Evolutionary conservation across 352 stramenopile genomes (phyloP).

Genomic region (Pythium grandisporangium): DNA sequence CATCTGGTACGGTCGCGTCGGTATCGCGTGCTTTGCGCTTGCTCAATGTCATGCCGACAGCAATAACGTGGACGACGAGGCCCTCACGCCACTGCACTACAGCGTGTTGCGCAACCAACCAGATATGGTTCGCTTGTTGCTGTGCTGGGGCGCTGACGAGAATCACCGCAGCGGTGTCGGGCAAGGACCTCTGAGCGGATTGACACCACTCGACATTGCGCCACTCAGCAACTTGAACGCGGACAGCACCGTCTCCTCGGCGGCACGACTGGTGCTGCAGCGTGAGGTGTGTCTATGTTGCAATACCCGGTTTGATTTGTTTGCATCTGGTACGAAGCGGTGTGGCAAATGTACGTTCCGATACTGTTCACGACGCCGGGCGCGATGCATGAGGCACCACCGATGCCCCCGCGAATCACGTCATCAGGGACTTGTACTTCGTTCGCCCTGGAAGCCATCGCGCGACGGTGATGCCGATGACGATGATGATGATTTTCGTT

Average conservation of each 20-base stretch:
- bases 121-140: constrained; percentile 59
- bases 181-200: constrained; percentile 15
- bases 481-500: background rate
- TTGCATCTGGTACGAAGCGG: constrained; percentile 37
- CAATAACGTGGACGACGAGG: constrained; percentile 60
- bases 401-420: constrained; percentile 36
- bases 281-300: constrained; percentile 74
- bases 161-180: constrained; percentile 19
- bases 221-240: constrained; percentile 59
- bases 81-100: constrained; percentile 71
- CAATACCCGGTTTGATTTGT: constrained; percentile 60
- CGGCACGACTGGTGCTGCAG: constrained; percentile 52
- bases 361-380: constrained; percentile 35
- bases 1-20: constrained; percentile 53
- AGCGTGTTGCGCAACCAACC: constrained; percentile 68
- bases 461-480: background rate
- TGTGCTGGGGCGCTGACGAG: constrained; percentile 37
- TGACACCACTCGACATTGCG: constrained; percentile 51
- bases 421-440: background rate
- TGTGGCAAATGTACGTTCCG: constrained; percentile 45
- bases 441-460: no score
- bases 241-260: no score
- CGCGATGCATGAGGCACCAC: constrained; percentile 53
- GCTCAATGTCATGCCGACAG: constrained; percentile 49
- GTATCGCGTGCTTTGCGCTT: constrained; percentile 57